Evolutionary conservation across 192 early-diverging fungal species (phyloP), one percentile per base, ranked within the genome.

Genomic region (Coemansia sp.): DNA sequence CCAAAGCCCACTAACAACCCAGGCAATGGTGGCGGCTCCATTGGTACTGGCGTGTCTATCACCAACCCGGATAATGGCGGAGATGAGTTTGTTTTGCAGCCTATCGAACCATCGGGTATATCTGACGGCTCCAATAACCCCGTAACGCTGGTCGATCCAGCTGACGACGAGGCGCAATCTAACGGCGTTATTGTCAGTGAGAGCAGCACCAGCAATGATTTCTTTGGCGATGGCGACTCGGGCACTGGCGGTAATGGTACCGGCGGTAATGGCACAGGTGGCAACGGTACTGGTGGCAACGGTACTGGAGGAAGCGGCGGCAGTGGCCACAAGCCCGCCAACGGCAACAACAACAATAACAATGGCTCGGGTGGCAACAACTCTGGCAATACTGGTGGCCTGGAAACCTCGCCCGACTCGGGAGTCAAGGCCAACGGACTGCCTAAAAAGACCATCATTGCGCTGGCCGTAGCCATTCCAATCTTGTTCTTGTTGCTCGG

Each of bases 391-490:
- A 9, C n/a, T 32, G 30, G 29, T 0, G 56, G 16, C 5, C 56
- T 32, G 4, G 56, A 9, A 7, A 34, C 12, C 5, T 58, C 34
- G 55, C 55, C 55, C 16, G 29, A 35, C 34, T 35, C 30, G 29
- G 30, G 13, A 18, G 34, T 8, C 13, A 58, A 58, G 30, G 2
- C 55, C 29, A 35, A 11, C 15, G 55, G 55, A n/a, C 55, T 59
- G 37, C 35, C 58, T 22, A 71, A 75, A 59, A 71, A 52, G 63
- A 62, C 39, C 43, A 60, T 53, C 47, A 60, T 73, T 16, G 60
- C 50, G 62, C 40, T 4, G 69, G 75, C 20, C 24, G 71, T 22
- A 59, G 69, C 32, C 59, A 67, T 50, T 59, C 70, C 35, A 63
- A 37, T 12, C 60, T 22, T 44, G 53, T 71, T 11, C 34, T 69